Conservation (phyloP, 306 rosid genomes). For the Rosa chinensis region DNA sequence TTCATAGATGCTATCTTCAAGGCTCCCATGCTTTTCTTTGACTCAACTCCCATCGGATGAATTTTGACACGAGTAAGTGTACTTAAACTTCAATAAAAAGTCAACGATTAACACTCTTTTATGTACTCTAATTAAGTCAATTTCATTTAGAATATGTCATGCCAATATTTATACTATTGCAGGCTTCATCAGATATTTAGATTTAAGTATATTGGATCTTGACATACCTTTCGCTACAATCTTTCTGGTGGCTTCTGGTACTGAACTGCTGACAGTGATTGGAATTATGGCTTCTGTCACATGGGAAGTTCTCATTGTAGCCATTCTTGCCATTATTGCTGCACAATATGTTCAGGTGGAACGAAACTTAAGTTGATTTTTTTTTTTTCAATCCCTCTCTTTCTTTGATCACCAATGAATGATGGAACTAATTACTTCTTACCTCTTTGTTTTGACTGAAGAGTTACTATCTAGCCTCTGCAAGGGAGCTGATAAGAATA, state of each 20-base stretch:
- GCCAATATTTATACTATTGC: constrained; percentile 20
- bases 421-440: neutral
- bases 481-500: constrained; percentile 70
- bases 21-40: constrained; percentile 89
- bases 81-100: neutral
- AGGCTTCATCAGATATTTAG: constrained; percentile 62
- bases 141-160: no score
- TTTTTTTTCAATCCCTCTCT: neutral
- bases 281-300: constrained; percentile 63
- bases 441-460: constrained; percentile 7
- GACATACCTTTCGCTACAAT: constrained; percentile 59
- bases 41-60: constrained; percentile 74
- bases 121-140: neutral
- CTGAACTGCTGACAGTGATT: constrained; percentile 39
- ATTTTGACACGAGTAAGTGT: constrained; percentile 72
- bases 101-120: neutral
- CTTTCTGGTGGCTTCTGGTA: constrained; percentile 28
- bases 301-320: constrained; percentile 79
- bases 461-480: constrained; percentile 71
- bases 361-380: neutral
- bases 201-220: constrained; percentile 70
- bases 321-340: constrained; percentile 47
- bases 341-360: constrained; percentile 55
- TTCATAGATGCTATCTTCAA: constrained; percentile 62
- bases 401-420: neutral